Evolutionary conservation across 164 flowering plant genomes (phyloP), one percentile per base, ranked within the genome.

Genomic region (Platanus orientalis): DNA sequence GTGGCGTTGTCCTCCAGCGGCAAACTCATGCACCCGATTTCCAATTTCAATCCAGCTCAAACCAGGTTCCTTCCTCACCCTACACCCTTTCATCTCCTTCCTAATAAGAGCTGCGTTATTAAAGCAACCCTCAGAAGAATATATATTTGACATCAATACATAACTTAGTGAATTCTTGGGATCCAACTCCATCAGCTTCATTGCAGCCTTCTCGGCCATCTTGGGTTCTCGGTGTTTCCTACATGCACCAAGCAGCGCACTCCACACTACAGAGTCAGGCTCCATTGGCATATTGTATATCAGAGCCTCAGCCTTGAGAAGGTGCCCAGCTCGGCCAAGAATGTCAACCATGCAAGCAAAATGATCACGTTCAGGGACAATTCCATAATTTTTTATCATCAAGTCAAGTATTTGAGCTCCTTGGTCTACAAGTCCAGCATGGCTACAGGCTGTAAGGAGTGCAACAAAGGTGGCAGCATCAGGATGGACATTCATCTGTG

Each of bases 291-390:
- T 86, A 58, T 51, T 65, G 24, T 47, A 68, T 54, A 86, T 79
- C 20, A 88, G 60, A 52, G 74, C 69, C 72, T 75, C 71, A 10
- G 97, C 93, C 73, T 88, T 83, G 3, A 11, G 21, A 40, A 85
- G 48, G 12, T 59, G 70, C 21, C 96, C 97, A 45, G 82, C 81
- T 58, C 91, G 78, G 16, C 91, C 93, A 45, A 83, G 78, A 70
- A 85, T 75, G 64, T 91, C 97, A 49, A 86, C 83, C 80, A 88
- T 82, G 71, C 90, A 84, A 9, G 95, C 89, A 64, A 70, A 90
- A 57, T 90, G 97, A 69, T 91, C 93, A 32, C 79, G 71, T 66
- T 85, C 81, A 65, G 88, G 89, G 51, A 56, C 39, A 39, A 83
- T 60, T 16, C 80, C 87, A 71, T 84, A 66, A 16, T 57, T 64